Conservation (phyloP, 1,284 basidiomycete species). For the Apiotrichum mycotoxinovorans region DNA sequence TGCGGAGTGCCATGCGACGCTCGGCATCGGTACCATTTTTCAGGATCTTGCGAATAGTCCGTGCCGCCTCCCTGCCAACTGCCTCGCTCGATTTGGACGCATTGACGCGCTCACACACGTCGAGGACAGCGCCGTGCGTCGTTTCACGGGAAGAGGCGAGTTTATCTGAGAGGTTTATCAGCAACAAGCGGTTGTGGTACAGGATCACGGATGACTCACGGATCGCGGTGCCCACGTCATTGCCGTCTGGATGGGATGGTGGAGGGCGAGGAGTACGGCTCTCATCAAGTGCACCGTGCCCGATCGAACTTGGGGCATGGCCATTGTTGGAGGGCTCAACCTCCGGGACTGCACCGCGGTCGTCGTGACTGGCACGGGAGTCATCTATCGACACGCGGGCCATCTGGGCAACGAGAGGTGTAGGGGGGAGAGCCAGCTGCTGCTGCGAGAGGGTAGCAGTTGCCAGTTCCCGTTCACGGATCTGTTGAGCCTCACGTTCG, state of each 20-base stretch:
- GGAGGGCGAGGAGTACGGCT: not conserved
- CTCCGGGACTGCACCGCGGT: constrained; percentile 15
- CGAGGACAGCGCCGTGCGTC: constrained; percentile 34
- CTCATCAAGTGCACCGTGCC: constrained; percentile 17
- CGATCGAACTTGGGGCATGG: constrained; percentile 16
- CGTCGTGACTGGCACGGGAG: constrained; percentile 19
- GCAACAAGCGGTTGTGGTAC: not conserved
- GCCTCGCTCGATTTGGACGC: constrained; percentile 37
- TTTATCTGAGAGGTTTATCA: constrained; percentile 21
- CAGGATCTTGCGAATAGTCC: constrained; percentile 46
- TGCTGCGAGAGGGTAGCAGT: not conserved
- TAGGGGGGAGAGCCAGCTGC: not conserved
- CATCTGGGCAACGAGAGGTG: not conserved
- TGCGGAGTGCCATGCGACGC: constrained; percentile 38
- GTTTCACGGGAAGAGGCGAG: constrained; percentile 35
- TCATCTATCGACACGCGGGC: constrained; percentile 5
- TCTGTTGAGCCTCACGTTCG: not conserved
- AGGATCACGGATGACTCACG: constrained; percentile 25
- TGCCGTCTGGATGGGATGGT: constrained; percentile 10
- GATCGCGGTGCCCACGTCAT: constrained; percentile 37
- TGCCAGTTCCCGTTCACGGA: not conserved
- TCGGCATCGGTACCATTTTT: constrained; percentile 43
- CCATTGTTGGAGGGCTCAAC: constrained; percentile 17
- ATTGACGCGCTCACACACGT: constrained; percentile 46
- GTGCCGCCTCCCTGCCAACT: constrained; percentile 44